Base-by-base conservation (phyloP, 306 rosid species). In the Cicer chorassanicum region DNA sequence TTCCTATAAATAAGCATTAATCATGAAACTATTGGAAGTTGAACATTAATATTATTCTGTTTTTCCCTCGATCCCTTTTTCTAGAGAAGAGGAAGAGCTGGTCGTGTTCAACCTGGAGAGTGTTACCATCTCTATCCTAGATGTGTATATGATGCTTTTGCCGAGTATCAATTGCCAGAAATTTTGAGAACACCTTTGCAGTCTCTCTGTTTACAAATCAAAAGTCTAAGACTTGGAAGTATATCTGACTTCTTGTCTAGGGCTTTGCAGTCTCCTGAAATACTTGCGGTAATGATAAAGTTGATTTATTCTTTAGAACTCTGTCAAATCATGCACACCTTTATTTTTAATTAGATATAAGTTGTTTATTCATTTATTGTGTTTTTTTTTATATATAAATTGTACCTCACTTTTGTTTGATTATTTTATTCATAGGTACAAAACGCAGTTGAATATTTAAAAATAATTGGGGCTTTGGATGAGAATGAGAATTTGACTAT, bases 41-140 rank as follows among this genome's bases (percentile, higher is more conserved):
- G 60, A 9, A 24, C 7, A 3, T 46, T 75, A 12, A 73, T 65
- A 67, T 15, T 57, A 78, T 78, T 72, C 53, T 66, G 53, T n/a
- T 69, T 70, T 18, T 15, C 63, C 76, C 36, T 46, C 36, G 56
- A 56, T 40, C 60, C 24, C 44, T 50, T 74, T 65, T 74, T 85
- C 73, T 71, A 95, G 99, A 90, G 99, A 86, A 87, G 98, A 85
- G 99, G 99, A 89, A 92, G 98, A 85, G 98, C 99, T 79, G 99
- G 99, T 54, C 96, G 98, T 68, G 96, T 90, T 84, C 98, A 89
- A 81, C 97, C 97, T 9, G 98, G 97, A 75, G 96, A 85, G 72
- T 95, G 99, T 77, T 95, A 86, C 82, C 93, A 86, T 83, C 90
- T 95, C 84, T 95, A 88, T 84, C 99, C 99, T 74, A 89, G 90